Evolutionary conservation across 208 protist species (phyloP).

Genomic region (Acanthamoeba castellanii): DNA sequence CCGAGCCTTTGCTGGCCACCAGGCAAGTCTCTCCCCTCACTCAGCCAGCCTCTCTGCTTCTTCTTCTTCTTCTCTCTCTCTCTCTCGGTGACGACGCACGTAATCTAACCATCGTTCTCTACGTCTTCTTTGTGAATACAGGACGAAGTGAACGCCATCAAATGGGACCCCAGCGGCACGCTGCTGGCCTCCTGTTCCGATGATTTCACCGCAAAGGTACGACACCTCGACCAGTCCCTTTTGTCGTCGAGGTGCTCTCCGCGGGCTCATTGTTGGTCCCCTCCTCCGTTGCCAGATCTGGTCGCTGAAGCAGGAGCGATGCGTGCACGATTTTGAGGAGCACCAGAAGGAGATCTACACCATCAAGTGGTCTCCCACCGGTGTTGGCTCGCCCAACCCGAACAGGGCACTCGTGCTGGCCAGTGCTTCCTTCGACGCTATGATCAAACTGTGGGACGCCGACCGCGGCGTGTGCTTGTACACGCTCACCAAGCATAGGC

Average conservation of each 20-base stretch:
- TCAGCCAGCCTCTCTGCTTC: too few relatives aligned
- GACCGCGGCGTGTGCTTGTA: slow-evolving; percentile 82
- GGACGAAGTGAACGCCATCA: slow-evolving; percentile 93
- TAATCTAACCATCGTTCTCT: too few relatives aligned
- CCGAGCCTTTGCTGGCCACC: slow-evolving; percentile 84
- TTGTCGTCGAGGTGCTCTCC: neutral
- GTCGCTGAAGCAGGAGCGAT: slow-evolving; percentile 80
- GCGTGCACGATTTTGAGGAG: slow-evolving; percentile 82
- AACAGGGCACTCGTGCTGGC: slow-evolving; percentile 86
- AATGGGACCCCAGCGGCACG: slow-evolving; percentile 90
- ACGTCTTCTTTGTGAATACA: neutral
- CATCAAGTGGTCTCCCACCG: slow-evolving; percentile 87
- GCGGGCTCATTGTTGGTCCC: neutral
- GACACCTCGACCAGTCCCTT: neutral
- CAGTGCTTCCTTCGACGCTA: slow-evolving; percentile 89
- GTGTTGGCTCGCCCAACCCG: slow-evolving; percentile 79
- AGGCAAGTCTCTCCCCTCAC: slow-evolving; percentile 78
- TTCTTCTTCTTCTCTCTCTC: too few relatives aligned
- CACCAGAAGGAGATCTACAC: slow-evolving; percentile 92
- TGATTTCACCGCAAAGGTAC: slow-evolving; percentile 91
- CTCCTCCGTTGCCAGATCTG: slow-evolving; percentile 81
- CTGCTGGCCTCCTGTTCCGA: slow-evolving; percentile 94
- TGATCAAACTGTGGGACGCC: slow-evolving; percentile 90
- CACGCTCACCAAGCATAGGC: slow-evolving; percentile 85
- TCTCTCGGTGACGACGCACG: too few relatives aligned